Evolutionary conservation across 495 filamentous ascomycete species (phyloP), one percentile per base, ranked within the genome.

Genomic region (Aspergillus hancockii): DNA sequence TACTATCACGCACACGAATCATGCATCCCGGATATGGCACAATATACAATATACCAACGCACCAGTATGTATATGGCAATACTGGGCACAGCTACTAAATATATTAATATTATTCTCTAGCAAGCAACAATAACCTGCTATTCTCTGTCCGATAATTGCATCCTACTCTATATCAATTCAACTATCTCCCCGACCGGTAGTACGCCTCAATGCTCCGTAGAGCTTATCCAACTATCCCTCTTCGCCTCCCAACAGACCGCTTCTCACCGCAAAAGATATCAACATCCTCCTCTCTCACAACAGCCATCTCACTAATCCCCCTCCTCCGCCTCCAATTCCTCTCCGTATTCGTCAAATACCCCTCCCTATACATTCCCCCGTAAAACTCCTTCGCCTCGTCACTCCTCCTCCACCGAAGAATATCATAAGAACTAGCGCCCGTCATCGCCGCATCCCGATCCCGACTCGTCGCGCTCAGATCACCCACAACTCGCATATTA

Each of bases 321-420:
- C 63, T 45, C 12, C 69, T 46, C 18, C 65, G 60, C 54, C 64
- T 67, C 65, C 65, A 70, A 54, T 70, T 72, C 43, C 63, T 49
- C 60, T 73, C 69, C 4, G 71, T 74, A 55, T 74, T 74, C 2
- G 69, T 71, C 7, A 72, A 57, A 54, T 63, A 43, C 3, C 64
- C 66, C 5, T 52, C 53, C 5, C 63, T 50, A 40, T 52, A 67
- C n/a, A 62, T 32, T 0, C 23, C 13, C 3, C 67, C 69, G 49
- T 69, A 72, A 5, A 73, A 69, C 9, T 2, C 58, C 53, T 32
- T 49, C 8, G 61, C 65, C 41, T 73, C 69, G 0, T 58, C 46
- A 18, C 46, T 32, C 8, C 63, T 70, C 23, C 65, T 55, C 46
- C 63, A 60, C 1, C 71, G 61, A 4, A 70, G 46, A 25, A 70